Base-by-base conservation (phyloP, 768 basidiomycete species). In the Aureoboletus auriporus region DNA sequence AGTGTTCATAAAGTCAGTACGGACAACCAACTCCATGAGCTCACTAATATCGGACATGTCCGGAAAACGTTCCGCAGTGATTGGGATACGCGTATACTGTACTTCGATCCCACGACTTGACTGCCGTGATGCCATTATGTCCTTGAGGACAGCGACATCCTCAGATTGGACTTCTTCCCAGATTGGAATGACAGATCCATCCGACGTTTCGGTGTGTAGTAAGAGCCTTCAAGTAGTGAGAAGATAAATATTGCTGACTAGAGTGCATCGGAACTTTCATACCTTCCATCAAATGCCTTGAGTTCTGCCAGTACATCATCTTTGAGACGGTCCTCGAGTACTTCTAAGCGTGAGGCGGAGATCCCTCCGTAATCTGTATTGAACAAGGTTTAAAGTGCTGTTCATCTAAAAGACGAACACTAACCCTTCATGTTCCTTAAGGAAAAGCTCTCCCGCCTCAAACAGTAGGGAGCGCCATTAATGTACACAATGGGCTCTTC, bases 401-500 rank as follows among this genome's bases (percentile, higher is more conserved):
- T 34, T 26, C 20, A 34, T 41, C 50, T 41, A 26, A 43, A 42
- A 26, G 14, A 36, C 10, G 31, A 27, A 29, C 37, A 57, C 50
- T 44, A 23, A 87, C 84, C 89, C 76, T 94, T 96, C 84, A 98
- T 92, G 61, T 99, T 98, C 38, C 96, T 75, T 28, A 99, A 68
- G 11, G 89, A 88, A 57, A 88, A 90, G 4, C 82, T 78, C 60
- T 95, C 91, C 49, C 92, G 73, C 51, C 95, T 77, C 64, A 90
- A 67, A 55, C 94, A 97, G 66, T 93, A 97, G 0, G 93, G 91
- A 14, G 83, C 79, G 28, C 94, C 94, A 59, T 97, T 95, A 58
- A 98, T 80, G 66, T 94, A 93, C 0, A 92, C 85, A 36, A 94
- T 79, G 1, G 93, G 93, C 59, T 93, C 89, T 60, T 96, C 94